Base-by-base conservation (phyloP, 768 basidiomycete species). In the Daedaleopsis sinensis region DNA sequence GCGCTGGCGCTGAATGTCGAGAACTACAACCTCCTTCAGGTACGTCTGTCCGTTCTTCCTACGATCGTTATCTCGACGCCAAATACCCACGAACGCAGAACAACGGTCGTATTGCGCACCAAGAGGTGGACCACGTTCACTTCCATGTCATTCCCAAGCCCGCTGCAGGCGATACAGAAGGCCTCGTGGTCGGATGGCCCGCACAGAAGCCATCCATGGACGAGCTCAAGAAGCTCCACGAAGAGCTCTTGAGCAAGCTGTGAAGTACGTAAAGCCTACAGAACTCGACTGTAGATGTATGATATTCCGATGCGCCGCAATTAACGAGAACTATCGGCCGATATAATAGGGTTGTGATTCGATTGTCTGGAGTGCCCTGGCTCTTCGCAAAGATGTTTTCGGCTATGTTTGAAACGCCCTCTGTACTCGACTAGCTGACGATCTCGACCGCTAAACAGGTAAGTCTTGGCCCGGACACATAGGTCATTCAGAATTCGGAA, bases 141-240 rank as follows among this genome's bases (percentile, higher is more conserved):
- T 94, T 94, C 77, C 94, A 98, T 69, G 82, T 98, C 67, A 96
- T 98, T 63, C 95, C 96, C 3, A 98, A 97, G 72, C 93, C 91
- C 0, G 71, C 75, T n/a, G 80, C 70, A 2, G 75, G 77, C 6
- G 83, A 87, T 48, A 71, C 82, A 5, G 86, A 90, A 66, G 96
- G 96, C 5, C 81, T 99, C 27, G 85, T 85, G 13, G 77, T 98
- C 57, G 85, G 84, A 18, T 98, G 96, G 96, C 92, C 92, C 1
- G 72, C 80, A 1, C 76, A 86, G 74, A 68, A 76, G 48, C 66
- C 81, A 27, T 72, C 80, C n/a, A 87, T 85, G 75, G 89, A 87
- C 7, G 89, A 90, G 38, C 73, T 94, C 53, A 77, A 82, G 71
- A 77, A 77, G 67, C 65, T 85, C 18, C 79, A 80, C 35, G 84